Evolutionary conservation across 192 early-diverging fungal genomes (phyloP), one percentile per base, ranked within the genome.

Genomic region (Thamnidium elegans): DNA sequence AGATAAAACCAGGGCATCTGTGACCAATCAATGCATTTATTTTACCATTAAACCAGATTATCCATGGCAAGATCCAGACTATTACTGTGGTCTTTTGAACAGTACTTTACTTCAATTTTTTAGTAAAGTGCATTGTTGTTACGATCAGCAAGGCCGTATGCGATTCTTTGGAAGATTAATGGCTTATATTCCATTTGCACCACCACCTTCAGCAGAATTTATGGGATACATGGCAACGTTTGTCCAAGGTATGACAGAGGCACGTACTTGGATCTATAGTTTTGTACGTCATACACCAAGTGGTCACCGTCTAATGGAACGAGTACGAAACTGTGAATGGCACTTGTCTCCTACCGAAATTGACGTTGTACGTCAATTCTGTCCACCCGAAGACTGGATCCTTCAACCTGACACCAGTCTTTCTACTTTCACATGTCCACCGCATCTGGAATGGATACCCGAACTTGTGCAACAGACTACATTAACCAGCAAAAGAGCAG

Each of bases 1-100:
- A 3, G 84, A 85, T 26, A 69, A 46, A 13, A 23, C 67, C 3
- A 61, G 67, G 0, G 61, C 68, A 1, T 76, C 74, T 4, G 81
- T 85, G 2, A 85, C 84, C 3, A 85, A 83, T 48, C 84, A 85
- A 58, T 85, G 84, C 44, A 85, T 85, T 17, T 85, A 85, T 45
- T 80, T 80, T 47, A 80, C 78, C 0, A 63, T 79, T 5, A 70
- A 72, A 9, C 13, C 54, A 1, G 43, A 62, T 10, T 61, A 21
- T 46, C 39, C 51, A 7, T 45, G 50, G 39, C 58, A 60, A 21
- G 63, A 60, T 5, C 32, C 73, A 0, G 20, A 51, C 13, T 85
- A 74, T 54, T 83, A 80, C 51, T 66, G 65, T 43, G 65, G 65
- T 0, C 26, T 82, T 3, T 61, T 82, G 14, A 82, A 82, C 44